A percentile compares a stretch with the other conserved stretches of the same genome.
These are phyloP conservation scores for Bretschneidera sinensis DNA, from an alignment of 345 rosid species.

Conservation along the genomic window DNA sequence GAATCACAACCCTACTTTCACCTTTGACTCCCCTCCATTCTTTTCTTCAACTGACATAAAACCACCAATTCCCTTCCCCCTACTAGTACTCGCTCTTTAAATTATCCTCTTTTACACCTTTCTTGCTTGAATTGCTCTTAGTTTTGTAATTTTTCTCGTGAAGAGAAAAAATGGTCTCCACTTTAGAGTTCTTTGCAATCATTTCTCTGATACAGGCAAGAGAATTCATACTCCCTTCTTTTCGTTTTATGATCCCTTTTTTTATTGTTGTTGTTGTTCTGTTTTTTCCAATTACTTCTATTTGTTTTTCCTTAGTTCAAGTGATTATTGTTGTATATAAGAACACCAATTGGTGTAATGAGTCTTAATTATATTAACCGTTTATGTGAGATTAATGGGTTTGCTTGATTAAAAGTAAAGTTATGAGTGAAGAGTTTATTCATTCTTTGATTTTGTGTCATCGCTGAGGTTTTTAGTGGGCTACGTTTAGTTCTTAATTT, in stretches of 20 bases:
- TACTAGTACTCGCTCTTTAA: neutral
- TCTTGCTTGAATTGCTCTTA: neutral
- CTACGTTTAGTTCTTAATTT: neutral
- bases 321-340: neutral
- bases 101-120: neutral
- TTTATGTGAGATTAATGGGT: neutral
- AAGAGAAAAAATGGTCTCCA: constrained; percentile 18
- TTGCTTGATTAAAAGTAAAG: neutral
- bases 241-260: neutral
- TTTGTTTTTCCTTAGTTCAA: neutral
- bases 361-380: too few relatives aligned
- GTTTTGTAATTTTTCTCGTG: neutral
- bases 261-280: neutral
- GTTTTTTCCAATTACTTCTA: neutral
- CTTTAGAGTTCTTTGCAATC: constrained; percentile 13
- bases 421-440: too few relatives aligned
- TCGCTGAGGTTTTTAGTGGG: neutral
- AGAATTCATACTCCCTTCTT: neutral
- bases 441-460: too few relatives aligned
- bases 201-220: constrained; percentile 35
- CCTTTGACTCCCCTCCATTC: neutral
- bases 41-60: neutral
- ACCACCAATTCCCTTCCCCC: neutral
- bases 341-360: neutral
- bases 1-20: neutral